Evolutionary conservation across 2,329 filamentous ascomycete species (phyloP), one percentile per base, ranked within the genome.

Genomic region (Leptographium procerum): DNA sequence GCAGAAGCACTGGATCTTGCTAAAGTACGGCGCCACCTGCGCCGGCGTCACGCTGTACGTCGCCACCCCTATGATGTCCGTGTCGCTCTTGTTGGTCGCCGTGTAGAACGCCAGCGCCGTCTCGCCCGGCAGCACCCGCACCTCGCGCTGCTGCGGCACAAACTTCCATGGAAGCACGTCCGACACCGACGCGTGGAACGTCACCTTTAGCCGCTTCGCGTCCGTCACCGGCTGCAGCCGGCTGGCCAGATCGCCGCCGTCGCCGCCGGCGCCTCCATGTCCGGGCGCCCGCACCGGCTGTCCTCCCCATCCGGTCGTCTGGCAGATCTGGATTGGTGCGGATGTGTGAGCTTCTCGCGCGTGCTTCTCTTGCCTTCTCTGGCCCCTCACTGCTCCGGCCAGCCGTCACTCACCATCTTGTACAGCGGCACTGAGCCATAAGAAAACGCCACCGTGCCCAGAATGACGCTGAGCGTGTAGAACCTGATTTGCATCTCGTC

Each of bases 1-100:
- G 73, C 94, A 99, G 73, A 99, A 99, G 69, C 94, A 99, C 73
- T 99, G 94, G 52, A 99, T 99, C 81, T 99, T 99, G 82, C 89
- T 95, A 70, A 99, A 99, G 72, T 99, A 99, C 1, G 90, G 91
- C 50, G 94, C 92, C 51, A 95, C 91, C 74, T 99, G 94, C 4
- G 84, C 94, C 0, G 94, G 94, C 3, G 92, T 96, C 33, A 99
- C 95, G 68, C 89, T 95, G 74, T 99, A 99, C 9, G 94, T 99
- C 13, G 94, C 94, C 50, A 99, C 91, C 53, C 94, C 94, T 67
- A 99, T 97, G 66, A 99, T 97, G 75, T 99, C 95, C 63, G 88
- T 83, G 63, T 89, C 83, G 61, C 88, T 89, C 64, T 84, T 86
- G 76, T 99, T 99, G 58, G 91, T 96, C 14, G 94, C 94, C 8